phyloP scores from a whole-genome alignment of 805 yeast species.

The Cyberlindnera mycetangii region DNA sequence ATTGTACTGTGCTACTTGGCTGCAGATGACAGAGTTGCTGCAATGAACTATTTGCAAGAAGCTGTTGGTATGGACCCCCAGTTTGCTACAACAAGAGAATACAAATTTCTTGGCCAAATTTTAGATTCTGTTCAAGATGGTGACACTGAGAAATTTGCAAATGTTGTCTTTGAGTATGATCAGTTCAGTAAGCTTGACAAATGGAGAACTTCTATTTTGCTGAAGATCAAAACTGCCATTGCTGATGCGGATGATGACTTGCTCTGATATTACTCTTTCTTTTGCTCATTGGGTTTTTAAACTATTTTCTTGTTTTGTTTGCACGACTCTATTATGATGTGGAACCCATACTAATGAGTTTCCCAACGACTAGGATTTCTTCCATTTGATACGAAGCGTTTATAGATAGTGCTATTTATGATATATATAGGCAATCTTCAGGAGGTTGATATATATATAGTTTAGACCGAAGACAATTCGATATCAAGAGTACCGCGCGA shows the following conservation, averaged over 20 bases:
- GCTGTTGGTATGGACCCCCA: conserved; percentile 70
- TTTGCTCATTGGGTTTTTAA: neutral
- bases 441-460: too few relatives aligned
- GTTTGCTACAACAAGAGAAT: conserved; percentile 76
- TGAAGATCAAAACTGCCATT: conserved; percentile 75
- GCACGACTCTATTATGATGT: neutral
- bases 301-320: too few relatives aligned
- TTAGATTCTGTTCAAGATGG: conserved; percentile 76
- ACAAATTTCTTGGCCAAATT: conserved; percentile 59
- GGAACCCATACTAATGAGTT: neutral
- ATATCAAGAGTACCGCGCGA: too few relatives aligned
- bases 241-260: conserved; percentile 70
- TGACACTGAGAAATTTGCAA: conserved; percentile 72
- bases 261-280: conserved; percentile 16
- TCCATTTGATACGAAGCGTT: too few relatives aligned
- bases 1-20: conserved; percentile 82
- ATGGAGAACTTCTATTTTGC: conserved; percentile 80
- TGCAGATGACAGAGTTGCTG: conserved; percentile 82
- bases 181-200: conserved; percentile 86
- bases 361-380: too few relatives aligned
- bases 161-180: conserved; percentile 77
- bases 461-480: too few relatives aligned
- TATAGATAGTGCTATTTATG: too few relatives aligned
- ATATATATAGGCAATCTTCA: too few relatives aligned
- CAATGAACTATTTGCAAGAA: conserved; percentile 63